Base-by-base conservation (phyloP, 192 early-diverging fungal species). In the Glomus cerebriforme region DNA sequence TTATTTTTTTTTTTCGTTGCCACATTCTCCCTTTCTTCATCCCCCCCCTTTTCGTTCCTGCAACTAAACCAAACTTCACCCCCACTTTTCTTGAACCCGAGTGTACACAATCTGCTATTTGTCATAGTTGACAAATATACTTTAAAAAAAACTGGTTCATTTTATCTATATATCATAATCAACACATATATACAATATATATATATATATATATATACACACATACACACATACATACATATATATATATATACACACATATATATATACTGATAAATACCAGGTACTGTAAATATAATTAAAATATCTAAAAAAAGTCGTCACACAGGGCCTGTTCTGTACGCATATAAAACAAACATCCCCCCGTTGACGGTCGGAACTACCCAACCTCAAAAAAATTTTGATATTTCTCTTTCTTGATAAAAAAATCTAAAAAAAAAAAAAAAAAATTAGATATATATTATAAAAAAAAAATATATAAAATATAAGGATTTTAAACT, bases 301-400 rank as follows among this genome's bases (percentile, higher is more conserved):
- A 54, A 54, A 54, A 54, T 54, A 54, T 54, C 47, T 54, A 71
- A 71, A 71, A 71, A 71, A 71, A 71, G 39, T n/a, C 12, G 69
- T 71, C n/a, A 26, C 69, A 71, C 69, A 47, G 27, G 13, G 27
- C 69, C 69, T 15, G 69, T 45, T 49, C 69, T 45, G 69, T 71
- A 71, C 69, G 43, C 69, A 71, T 71, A 71, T 71, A 71, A 71
- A 71, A 71, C 39, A 71, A 71, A 71, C 69, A 71, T 67, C 65
- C 69, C 69, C 69, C 43, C 37, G 35, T 71, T 71, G 69, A 71
- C 35, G 39, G 43, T 45, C 69, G 47, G 47, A 54, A 54, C 47
- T 19, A 54, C 47, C 13, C 47, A 54, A 39, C n/a, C 69, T 34
- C 39, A 29, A 71, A 71, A 49, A n/a, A 26, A 32, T 34, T n/a